phyloP scores from a whole-genome alignment of 176 grass and related monocot species.

The Oryza meridionalis region DNA sequence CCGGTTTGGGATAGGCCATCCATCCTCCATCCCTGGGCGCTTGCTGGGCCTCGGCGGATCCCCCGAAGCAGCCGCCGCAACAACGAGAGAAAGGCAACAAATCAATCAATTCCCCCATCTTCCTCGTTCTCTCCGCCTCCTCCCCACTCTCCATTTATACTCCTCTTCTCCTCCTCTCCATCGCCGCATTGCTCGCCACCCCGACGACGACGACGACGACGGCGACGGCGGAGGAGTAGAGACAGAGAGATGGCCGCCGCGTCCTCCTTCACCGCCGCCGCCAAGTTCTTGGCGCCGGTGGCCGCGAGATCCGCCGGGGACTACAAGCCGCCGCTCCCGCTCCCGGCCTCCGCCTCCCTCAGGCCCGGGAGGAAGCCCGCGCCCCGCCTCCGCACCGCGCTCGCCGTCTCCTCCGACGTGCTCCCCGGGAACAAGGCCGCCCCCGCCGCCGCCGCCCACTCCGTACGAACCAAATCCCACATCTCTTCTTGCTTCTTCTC shows the following conservation, averaged over 20 bases:
- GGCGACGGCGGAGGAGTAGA: not conserved
- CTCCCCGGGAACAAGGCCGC: constrained; percentile 51
- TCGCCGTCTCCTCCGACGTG: constrained; percentile 74
- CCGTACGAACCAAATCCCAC: constrained; percentile 34
- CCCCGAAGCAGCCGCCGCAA: constrained; percentile 21
- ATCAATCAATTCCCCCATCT: constrained; percentile 15
- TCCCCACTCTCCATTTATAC: constrained; percentile 43
- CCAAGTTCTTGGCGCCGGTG: constrained; percentile 63
- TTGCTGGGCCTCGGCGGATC: constrained; percentile 22
- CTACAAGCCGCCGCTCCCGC: not conserved
- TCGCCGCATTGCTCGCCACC: not conserved
- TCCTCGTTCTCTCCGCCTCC: constrained; percentile 61
- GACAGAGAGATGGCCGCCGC: constrained; percentile 29
- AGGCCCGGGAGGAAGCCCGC: constrained; percentile 11
- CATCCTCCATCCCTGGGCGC: not conserved
- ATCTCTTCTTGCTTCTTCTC: not conserved
- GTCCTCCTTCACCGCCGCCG: constrained; percentile 73
- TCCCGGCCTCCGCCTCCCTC: not conserved
- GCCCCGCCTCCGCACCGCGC: constrained; percentile 36
- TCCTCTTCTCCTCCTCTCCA: constrained; percentile 2
- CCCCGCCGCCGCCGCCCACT: constrained; percentile 31
- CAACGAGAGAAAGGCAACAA: not conserved
- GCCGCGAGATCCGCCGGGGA: constrained; percentile 64
- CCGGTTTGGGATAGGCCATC: too few species aligned
- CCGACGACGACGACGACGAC: too few species aligned